Evolutionary conservation across 148 eudicot species (phyloP).

Genomic region (Drosera capensis): DNA sequence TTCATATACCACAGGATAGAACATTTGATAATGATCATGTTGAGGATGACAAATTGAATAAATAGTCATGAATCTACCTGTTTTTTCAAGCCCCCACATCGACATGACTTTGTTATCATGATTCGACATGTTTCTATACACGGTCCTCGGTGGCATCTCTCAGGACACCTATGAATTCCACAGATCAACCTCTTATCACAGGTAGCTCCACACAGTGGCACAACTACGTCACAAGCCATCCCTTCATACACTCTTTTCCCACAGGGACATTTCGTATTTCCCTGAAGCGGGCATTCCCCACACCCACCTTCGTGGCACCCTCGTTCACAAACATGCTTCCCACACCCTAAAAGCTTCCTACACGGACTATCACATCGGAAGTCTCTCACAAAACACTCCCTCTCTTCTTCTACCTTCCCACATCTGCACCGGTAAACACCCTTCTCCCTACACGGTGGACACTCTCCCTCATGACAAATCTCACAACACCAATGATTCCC

Average conservation of each 20-base stretch:
- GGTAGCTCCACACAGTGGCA: constrained; percentile 71
- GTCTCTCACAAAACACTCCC: constrained; percentile 59
- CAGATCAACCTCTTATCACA: constrained; percentile 76
- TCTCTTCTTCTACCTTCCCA: constrained; percentile 55
- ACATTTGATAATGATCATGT: background rate
- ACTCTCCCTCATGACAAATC: constrained; percentile 69
- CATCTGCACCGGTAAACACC: constrained; percentile 61
- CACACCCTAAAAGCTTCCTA: constrained; percentile 44
- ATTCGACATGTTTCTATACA: constrained; percentile 74
- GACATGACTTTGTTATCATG: constrained; percentile 61
- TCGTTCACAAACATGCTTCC: constrained; percentile 66
- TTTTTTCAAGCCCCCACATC: constrained; percentile 89
- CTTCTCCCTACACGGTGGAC: constrained; percentile 59
- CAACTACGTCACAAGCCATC: constrained; percentile 75
- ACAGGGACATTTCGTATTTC: constrained; percentile 79
- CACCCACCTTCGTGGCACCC: constrained; percentile 85
- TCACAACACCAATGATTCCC: constrained; percentile 55
- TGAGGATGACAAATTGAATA: background rate
- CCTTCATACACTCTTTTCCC: constrained; percentile 78
- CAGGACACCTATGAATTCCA: constrained; percentile 77
- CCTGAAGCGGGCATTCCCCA: constrained; percentile 77
- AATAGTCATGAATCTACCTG: constrained; percentile 36
- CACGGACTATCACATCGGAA: constrained; percentile 60
- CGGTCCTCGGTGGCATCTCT: constrained; percentile 78
- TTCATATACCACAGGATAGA: constrained; percentile 7